phyloP scores from a whole-genome alignment of 2,329 filamentous ascomycete genomes.

The Xylariaceae sp. region DNA sequence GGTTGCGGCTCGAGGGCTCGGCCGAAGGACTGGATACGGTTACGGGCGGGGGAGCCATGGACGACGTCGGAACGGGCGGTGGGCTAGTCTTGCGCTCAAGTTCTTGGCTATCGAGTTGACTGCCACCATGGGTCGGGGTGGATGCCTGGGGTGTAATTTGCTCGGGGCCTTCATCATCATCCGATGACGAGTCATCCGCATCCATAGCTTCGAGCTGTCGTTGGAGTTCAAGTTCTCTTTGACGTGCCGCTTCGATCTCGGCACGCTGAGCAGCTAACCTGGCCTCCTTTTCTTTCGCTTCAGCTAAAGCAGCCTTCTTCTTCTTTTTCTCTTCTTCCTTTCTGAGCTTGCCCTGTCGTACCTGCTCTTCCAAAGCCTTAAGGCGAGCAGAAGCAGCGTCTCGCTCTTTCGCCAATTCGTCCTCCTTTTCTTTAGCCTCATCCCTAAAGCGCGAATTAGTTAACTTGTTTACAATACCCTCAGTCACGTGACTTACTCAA shows the following conservation, averaged over 20 bases:
- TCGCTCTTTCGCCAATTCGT: constrained; percentile 73
- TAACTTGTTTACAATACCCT: background rate
- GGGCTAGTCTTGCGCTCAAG: constrained; percentile 48
- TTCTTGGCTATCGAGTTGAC: constrained; percentile 50
- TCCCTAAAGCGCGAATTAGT: constrained; percentile 48
- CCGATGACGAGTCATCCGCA: constrained; percentile 70
- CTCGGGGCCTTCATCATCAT: constrained; percentile 73
- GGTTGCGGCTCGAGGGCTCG: constrained; percentile 82
- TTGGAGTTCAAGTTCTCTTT: constrained; percentile 84
- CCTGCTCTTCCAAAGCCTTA: constrained; percentile 87
- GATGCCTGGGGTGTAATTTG: constrained; percentile 61
- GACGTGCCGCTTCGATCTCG: constrained; percentile 85
- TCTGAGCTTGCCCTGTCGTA: constrained; percentile 86
- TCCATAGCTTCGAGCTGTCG: constrained; percentile 73
- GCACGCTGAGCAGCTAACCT: constrained; percentile 79
- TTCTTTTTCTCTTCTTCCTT: constrained; percentile 94
- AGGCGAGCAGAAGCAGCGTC: constrained; percentile 77
- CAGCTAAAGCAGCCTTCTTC: constrained; percentile 81
- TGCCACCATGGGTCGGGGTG: constrained; percentile 50
- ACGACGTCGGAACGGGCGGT: constrained; percentile 43
- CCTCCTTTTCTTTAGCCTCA: constrained; percentile 68
- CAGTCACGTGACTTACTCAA: constrained; percentile 67
- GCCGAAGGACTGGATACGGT: constrained; percentile 50
- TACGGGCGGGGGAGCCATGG: constrained; percentile 45
- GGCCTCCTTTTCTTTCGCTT: constrained; percentile 82